Base-by-base conservation (phyloP, 2,329 filamentous ascomycete species). In the Arthrobotrys megalospora region DNA sequence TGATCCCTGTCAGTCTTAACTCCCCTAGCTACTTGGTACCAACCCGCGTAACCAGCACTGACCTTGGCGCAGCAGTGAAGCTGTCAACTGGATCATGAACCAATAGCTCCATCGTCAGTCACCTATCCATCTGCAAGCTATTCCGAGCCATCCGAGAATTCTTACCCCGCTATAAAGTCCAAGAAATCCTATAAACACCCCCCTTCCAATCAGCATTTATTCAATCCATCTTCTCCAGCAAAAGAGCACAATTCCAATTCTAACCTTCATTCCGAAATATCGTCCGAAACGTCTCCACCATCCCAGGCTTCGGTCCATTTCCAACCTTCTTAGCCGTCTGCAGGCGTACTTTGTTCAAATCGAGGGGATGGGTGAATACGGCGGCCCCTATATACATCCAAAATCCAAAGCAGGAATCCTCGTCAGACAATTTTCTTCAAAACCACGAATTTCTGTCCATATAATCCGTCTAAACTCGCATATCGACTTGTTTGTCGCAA, bases 311-410 rank as follows among this genome's bases (percentile, higher is more conserved):
- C 11, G 78, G 58, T 43, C 80, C 80, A 62, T 79, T 76, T 47
- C 66, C 60, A 55, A 72, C 52, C 60, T 80, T 79, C 76, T 82
- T 79, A 69, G 79, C 75, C 62, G 82, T 83, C 76, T 82, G 81
- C 34, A 82, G 70, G 32, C 80, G 75, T 34, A 81, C 76, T 64
- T 81, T 81, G 63, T 70, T 65, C 50, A 79, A 63, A 45, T 65
- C 94, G 83, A 98, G 87, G 62, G 95, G 95, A 87, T 98, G 95
- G 34, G 95, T 98, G 60, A 97, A 92, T 81, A 90, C 91, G 52
- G 95, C 94, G 43, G 95, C 95, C 87, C 75, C 75, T 78, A 36
- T 16, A 43, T 52, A 11, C 28, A 52, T 38, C 7, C 12, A 38
- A 38, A 58, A 1, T 38, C n/a, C 32, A n/a, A 58, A 24, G 16